phyloP scores from a whole-genome alignment of 2,329 filamentous ascomycete genomes.

The Elsinoe necatrix region DNA sequence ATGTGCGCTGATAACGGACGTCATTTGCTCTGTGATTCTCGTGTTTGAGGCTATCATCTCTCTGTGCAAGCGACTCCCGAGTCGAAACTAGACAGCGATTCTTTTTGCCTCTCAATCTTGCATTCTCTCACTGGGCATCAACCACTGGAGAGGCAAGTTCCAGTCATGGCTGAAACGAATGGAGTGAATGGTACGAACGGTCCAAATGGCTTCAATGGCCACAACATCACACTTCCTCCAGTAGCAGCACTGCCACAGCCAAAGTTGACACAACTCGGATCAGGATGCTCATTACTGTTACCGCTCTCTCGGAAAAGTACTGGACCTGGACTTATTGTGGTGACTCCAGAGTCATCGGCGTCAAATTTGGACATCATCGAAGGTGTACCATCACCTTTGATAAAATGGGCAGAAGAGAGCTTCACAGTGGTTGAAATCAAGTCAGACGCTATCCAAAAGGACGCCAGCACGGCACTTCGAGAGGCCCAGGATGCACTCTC shows the following conservation, averaged over 20 bases:
- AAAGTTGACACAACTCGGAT: neutral
- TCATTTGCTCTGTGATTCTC: neutral
- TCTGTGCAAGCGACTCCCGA: neutral
- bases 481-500: constrained; percentile 22
- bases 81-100: no score
- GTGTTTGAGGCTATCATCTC: neutral
- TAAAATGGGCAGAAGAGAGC: constrained; percentile 67
- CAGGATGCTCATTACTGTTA: constrained; percentile 30
- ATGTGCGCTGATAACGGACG: neutral
- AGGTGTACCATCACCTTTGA: constrained; percentile 47
- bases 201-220: neutral
- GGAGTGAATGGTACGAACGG: neutral
- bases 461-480: constrained; percentile 18
- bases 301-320: constrained; percentile 43
- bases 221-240: neutral
- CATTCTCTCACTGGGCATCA: no score
- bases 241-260: neutral
- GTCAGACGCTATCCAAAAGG: constrained; percentile 20
- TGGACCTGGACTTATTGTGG: constrained; percentile 42
- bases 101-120: no score
- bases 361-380: constrained; percentile 29
- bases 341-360: constrained; percentile 32
- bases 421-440: constrained; percentile 52
- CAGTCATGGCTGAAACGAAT: neutral
- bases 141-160: no score